phyloP scores from a whole-genome alignment of 1,139 yeast species.

The Candida anutae region DNA sequence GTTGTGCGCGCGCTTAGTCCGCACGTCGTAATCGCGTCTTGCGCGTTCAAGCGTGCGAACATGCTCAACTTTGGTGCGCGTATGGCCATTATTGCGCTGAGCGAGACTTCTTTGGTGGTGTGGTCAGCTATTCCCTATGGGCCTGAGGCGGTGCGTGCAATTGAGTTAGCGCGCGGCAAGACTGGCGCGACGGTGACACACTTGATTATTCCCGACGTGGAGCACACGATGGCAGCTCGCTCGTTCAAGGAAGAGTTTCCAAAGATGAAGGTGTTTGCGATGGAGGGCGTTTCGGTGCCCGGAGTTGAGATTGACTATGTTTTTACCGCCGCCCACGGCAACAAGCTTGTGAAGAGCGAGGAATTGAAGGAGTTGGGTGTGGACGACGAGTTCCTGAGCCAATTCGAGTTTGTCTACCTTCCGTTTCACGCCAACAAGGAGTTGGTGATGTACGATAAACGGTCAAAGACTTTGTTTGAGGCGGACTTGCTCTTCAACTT shows the following conservation, averaged over 20 bases:
- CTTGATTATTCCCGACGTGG: conserved; percentile 44
- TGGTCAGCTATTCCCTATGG: conserved; percentile 61
- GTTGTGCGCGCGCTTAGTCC: conserved; percentile 39
- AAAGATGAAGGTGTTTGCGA: conserved; percentile 40
- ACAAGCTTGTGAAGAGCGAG: conserved; percentile 16
- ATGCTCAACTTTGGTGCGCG: conserved; percentile 52
- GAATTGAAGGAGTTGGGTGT: conserved; percentile 16
- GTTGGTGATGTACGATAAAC: conserved; percentile 15
- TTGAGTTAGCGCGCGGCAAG: conserved; percentile 25
- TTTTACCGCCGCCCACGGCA: conserved; percentile 25
- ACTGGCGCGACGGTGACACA: conserved; percentile 24
- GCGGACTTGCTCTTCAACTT: conserved; percentile 19
- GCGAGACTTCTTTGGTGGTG: conserved; percentile 36
- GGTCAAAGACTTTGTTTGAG: conserved; percentile 14
- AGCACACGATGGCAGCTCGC: conserved; percentile 50
- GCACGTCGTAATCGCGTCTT: conserved; percentile 41
- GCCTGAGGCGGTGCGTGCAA: conserved; percentile 29
- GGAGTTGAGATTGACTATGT: conserved; percentile 7
- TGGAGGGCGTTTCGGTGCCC: conserved; percentile 22
- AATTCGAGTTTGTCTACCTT: conserved; percentile 18
- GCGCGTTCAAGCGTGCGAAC: conserved; percentile 34
- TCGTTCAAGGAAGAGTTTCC: conserved; percentile 45
- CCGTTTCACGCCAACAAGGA: conserved; percentile 16
- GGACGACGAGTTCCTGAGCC: conserved; percentile 12
- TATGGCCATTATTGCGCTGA: conserved; percentile 41